Evolutionary conservation across 2,329 filamentous ascomycete genomes (phyloP).

Genomic region (Trichoderma sp.): DNA sequence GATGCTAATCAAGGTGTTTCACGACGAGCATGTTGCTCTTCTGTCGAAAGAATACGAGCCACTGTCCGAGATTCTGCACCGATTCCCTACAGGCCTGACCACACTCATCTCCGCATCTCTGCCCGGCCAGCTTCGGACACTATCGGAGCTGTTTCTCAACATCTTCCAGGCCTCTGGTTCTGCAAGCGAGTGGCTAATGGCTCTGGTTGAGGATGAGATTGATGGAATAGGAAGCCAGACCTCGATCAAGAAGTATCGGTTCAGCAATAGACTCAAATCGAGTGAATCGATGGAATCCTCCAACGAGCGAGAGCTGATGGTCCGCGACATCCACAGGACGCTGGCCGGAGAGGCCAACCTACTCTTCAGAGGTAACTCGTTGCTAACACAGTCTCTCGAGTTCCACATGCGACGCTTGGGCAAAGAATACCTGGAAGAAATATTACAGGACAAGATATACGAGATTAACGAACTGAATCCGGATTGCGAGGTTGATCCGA

Average conservation of each 20-base stretch:
- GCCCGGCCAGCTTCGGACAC: conserved; percentile 70
- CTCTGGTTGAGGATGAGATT: conserved; percentile 93
- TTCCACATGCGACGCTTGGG: conserved; percentile 93
- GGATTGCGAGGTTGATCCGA: conserved; percentile 93
- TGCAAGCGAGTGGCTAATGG: conserved; percentile 85
- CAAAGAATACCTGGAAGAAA: conserved; percentile 87
- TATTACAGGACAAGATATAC: conserved; percentile 76
- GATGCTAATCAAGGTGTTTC: conserved; percentile 76
- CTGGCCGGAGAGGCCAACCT: conserved; percentile 87
- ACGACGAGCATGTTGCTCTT: conserved; percentile 87
- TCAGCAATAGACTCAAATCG: conserved; percentile 67
- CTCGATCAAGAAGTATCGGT: conserved; percentile 69
- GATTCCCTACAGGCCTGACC: conserved; percentile 79
- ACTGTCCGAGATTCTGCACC: conserved; percentile 78
- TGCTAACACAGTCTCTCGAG: conserved; percentile 90
- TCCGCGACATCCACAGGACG: conserved; percentile 75
- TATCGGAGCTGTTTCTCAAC: conserved; percentile 85
- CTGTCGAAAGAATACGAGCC: conserved; percentile 81
- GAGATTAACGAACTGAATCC: conserved; percentile 90
- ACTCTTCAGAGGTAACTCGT: conserved; percentile 89
- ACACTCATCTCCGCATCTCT: conserved; percentile 78
- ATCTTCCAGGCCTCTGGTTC: conserved; percentile 91
- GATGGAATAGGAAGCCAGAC: conserved; percentile 85
- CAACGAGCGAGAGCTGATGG: conserved; percentile 67
- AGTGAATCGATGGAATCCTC: conserved; percentile 57